Evolutionary conservation across 176 grass and related monocot genomes (phyloP), one percentile per base, ranked within the genome.

Genomic region (Zea luxurians): DNA sequence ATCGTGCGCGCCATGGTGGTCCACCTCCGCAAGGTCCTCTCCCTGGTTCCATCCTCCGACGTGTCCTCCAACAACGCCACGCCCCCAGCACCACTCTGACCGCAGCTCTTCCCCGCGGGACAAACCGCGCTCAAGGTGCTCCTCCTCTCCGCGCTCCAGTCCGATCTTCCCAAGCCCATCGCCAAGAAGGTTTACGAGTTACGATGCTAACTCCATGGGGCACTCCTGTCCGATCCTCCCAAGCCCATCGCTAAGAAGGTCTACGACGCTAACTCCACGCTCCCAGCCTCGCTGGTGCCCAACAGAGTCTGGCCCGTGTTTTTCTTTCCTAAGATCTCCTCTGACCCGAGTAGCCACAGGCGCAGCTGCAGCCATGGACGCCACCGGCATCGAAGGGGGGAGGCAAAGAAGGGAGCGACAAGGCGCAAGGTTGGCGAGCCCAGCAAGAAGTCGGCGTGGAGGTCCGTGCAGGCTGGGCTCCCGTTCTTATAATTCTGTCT

Each of bases 111-210:
- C 61, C 86, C 86, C 2, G 16, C 59, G 2, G 88, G 78, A 6
- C 96, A 96, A 48, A 10, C 79, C 13, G 48, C 61, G 40, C 83
- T 99, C 68, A 99, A 96, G 66, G 66, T 88, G 4, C 67, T 84
- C 13, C 90, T 99, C 44, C 78, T 99, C 52, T 80, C 68, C 47
- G 81, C 90, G 49, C 90, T 99, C 66, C 83, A 90, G 34, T 79
- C 76, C 79, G 96, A 99, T 61, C 70, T 66, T 17, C 48, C 88
- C 2, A 94, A 89, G 78, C 74, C 96, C 59, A 89, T 96, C 64
- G 84, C 88, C 0, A 99, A 93, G 90, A 99, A 99, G 84, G 88
- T 99, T 41, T 95, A 90, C n/a, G n/a, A n/a, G n/a, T n/a, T n/a
- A n/a, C 62, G 96, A 99, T 36, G 83, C 27, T 27, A 27, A 27